These are phyloP conservation scores for Pholiota molesta DNA, from an alignment of 768 basidiomycete species.

Conservation along the genomic window DNA sequence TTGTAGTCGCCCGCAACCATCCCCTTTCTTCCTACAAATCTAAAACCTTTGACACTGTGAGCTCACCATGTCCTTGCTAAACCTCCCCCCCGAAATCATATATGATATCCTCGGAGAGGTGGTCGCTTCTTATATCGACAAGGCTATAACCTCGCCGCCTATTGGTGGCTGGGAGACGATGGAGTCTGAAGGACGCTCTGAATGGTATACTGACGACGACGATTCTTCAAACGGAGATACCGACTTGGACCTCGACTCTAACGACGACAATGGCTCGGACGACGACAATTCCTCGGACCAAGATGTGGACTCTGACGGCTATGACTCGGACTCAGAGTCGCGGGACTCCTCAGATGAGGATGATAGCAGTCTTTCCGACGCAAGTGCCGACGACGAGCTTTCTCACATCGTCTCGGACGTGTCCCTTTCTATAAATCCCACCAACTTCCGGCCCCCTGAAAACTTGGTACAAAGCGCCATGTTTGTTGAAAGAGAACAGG, in stretches of 20 bases:
- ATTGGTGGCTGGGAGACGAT: constrained; percentile 4
- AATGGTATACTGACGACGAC: constrained; percentile 10
- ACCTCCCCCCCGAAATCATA: constrained; percentile 8
- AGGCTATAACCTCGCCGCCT: constrained; percentile 9
- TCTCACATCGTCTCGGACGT: no score
- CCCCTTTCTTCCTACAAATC: not conserved
- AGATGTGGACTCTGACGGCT: not conserved
- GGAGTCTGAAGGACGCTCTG: constrained; percentile 1
- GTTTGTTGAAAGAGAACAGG: no score
- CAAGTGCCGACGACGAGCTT: no score
- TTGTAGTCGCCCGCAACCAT: not conserved
- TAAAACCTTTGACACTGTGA: not conserved
- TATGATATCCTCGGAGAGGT: constrained; percentile 12
- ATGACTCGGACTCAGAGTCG: no score
- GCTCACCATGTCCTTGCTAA: not conserved
- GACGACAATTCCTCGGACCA: not conserved
- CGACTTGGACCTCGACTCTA: not conserved
- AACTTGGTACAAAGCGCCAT: no score
- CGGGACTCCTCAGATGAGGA: not conserved
- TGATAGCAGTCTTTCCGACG: not conserved
- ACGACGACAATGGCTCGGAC: not conserved
- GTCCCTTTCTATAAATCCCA: no score
- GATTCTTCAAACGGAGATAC: not conserved
- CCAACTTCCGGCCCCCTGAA: no score
- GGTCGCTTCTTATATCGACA: constrained; percentile 12